Evolutionary conservation across 1,139 yeast species (phyloP), one percentile per base, ranked within the genome.

Genomic region (Sugiyamaella pinicola): DNA sequence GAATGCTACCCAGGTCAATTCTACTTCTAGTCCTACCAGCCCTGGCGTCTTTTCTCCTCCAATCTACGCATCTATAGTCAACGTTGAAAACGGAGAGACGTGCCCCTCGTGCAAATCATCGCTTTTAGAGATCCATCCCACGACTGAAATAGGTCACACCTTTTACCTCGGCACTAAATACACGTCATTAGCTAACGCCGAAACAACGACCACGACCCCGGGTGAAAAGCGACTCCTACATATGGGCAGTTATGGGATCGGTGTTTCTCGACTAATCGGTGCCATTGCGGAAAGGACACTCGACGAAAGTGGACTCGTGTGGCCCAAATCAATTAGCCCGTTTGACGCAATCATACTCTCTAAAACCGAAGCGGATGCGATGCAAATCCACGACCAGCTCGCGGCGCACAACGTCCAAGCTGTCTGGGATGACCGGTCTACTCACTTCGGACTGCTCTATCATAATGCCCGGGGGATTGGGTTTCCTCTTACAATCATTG

Each of bases 231-330:
- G 66, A 17, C 60, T 71, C 1, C 73, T 81, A 44, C 79, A 79
- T 51, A 93, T 93, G 99, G 99, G 99, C 3, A 91, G 99, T 68
- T 93, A 87, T 68, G 99, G 99, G 0, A 89, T 93, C 59, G 99
- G 99, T 0, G 82, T 93, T 1, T 83, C 95, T 54, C 74, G 99
- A 57, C 76, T 95, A 9, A 76, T 95, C 29, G 96, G 93, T 0
- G 88, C 96, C 2, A 79, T 91, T 54, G 97, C 95, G 0, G 95
- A 87, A 60, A 77, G 84, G 41, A 76, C 82, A 12, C 74, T 85
- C 47, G 98, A 91, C 64, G 58, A 68, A 1, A 61, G 62, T 19
- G 98, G 98, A 0, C 75, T 93, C 41, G 74, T 75, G 31, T 93
- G 98, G 97, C 99, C 99, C 0, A 74, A 77, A 0, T 62, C 72